Evolutionary conservation across 129 eudicot genomes (phyloP).

Genomic region (Flaveria linearis): DNA sequence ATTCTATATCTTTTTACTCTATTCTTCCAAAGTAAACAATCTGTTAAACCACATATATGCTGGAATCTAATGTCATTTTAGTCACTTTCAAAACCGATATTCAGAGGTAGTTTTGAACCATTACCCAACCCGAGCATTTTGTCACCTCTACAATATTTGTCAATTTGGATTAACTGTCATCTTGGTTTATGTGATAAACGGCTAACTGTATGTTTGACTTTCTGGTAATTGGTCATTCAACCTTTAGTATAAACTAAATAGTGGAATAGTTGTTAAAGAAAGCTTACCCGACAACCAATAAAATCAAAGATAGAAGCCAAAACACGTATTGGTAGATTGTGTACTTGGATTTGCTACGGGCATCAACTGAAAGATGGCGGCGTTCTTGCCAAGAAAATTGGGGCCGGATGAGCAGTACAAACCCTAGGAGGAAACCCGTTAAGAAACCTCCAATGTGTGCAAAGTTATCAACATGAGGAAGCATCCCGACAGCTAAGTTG

Average conservation of each 20-base stretch:
- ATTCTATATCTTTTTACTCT: no score
- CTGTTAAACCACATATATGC: no score
- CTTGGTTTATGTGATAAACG: no score
- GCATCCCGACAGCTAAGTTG: conserved; percentile 85
- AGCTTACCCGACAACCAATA: conserved; percentile 75
- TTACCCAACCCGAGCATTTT: no score
- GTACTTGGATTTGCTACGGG: conserved; percentile 62
- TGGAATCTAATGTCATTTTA: no score
- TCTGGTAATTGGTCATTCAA: background rate
- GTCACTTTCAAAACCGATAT: no score
- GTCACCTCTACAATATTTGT: no score
- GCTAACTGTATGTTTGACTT: no score
- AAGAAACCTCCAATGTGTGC: conserved; percentile 89
- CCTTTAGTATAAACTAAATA: background rate
- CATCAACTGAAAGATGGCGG: conserved; percentile 44
- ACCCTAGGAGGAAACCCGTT: conserved; percentile 80
- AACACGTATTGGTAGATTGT: conserved; percentile 53
- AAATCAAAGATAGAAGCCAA: conserved; percentile 48
- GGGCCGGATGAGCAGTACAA: conserved; percentile 66
- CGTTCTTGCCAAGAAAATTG: conserved; percentile 78
- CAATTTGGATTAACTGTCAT: no score
- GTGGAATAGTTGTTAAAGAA: background rate
- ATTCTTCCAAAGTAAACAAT: no score
- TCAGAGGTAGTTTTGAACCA: no score
- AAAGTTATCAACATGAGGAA: conserved; percentile 90